Percentiles rank a stretch among this genome's conserved stretches.
Evolutionary conservation across 352 stramenopile genomes (phyloP).

Genomic region (Phytophthora uliginosa): DNA sequence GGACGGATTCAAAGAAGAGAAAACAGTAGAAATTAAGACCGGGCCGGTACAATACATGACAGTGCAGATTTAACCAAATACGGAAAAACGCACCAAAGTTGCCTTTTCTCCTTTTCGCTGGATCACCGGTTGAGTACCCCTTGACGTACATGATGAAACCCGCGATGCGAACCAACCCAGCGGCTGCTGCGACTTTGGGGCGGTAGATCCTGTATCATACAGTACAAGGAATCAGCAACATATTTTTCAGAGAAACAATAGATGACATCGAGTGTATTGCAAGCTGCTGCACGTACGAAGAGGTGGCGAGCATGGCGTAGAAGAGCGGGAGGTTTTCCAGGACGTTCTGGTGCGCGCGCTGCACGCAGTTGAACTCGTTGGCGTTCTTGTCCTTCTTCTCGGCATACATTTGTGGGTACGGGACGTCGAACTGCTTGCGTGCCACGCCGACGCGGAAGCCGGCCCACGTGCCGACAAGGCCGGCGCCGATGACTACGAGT

Average conservation of each 20-base stretch:
- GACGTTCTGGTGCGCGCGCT: conserved; percentile 87
- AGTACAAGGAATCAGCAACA: background rate
- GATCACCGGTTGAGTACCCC: conserved; percentile 50
- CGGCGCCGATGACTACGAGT: conserved; percentile 61
- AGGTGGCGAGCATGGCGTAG: conserved; percentile 47
- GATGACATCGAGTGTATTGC: background rate
- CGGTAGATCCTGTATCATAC: conserved; percentile 48
- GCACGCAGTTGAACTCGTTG: conserved; percentile 86
- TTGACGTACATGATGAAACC: conserved; percentile 61
- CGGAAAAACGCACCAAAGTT: conserved; percentile 41
- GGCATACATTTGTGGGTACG: conserved; percentile 74
- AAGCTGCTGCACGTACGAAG: conserved; percentile 42
- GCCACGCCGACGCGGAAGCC: conserved; percentile 63
- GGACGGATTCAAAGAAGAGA: background rate
- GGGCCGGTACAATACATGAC: no score
- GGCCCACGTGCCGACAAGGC: conserved; percentile 71
- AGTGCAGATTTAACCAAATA: background rate
- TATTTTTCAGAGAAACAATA: background rate
- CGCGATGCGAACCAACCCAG: conserved; percentile 43
- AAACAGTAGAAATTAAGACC: background rate
- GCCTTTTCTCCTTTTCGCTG: conserved; percentile 46
- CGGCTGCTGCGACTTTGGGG: conserved; percentile 45
- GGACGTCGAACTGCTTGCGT: conserved; percentile 74
- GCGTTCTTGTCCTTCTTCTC: conserved; percentile 77
- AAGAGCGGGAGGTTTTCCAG: conserved; percentile 70